These are phyloP conservation scores for Fraxinus dipetala DNA, from an alignment of 305 asterid species.

Conservation along the genomic window DNA sequence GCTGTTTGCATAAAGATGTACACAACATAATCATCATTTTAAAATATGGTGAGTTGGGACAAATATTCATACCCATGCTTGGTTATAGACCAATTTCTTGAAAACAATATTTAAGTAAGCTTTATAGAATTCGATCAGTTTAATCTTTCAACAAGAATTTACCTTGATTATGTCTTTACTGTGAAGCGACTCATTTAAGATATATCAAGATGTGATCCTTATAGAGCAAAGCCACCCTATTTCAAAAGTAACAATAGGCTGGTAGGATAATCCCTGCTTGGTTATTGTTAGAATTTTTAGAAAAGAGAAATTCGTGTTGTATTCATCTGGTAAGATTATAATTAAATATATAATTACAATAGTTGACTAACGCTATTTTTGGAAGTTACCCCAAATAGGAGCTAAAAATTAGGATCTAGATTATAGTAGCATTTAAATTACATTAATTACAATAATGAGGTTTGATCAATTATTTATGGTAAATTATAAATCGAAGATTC, in stretches of 20 bases:
- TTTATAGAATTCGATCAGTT: too few species aligned
- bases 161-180: neutral
- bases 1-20: constrained; percentile 3
- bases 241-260: neutral
- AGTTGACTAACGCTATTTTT: too few species aligned
- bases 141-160: neutral
- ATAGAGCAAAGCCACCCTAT: neutral
- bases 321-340: too few species aligned
- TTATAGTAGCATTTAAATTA: neutral
- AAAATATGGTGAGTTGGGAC: neutral
- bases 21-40: neutral
- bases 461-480: neutral
- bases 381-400: too few species aligned
- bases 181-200: neutral
- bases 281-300: neutral
- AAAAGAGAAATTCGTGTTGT: too few species aligned
- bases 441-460: neutral
- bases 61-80: too few species aligned
- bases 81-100: too few species aligned
- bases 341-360: too few species aligned
- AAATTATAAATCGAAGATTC: neutral
- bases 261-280: neutral
- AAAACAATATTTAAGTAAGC: too few species aligned
- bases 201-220: neutral
- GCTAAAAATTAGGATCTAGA: too few species aligned